Conservation (phyloP, 2,329 filamentous ascomycete genomes). For the Talaromyces rugulosus region DNA sequence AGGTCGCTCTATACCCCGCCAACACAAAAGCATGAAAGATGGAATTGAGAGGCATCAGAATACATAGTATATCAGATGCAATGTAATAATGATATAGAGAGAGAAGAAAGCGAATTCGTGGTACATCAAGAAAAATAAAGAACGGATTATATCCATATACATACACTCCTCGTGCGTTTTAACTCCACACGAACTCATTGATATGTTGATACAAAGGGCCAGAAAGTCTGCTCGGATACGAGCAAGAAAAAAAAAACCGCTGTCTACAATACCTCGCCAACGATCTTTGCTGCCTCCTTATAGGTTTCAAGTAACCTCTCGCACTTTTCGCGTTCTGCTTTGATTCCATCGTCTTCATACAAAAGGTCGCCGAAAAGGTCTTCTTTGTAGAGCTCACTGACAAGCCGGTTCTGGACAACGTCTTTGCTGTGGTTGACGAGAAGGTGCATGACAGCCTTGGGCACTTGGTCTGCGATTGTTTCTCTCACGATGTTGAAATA, state of each 20-base stretch:
- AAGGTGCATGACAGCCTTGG: constrained; percentile 98
- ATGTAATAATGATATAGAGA: neutral
- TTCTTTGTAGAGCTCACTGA: constrained; percentile 94
- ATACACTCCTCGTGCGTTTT: neutral
- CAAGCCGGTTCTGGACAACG: constrained; percentile 92
- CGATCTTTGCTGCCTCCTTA: constrained; percentile 95
- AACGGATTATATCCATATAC: neutral
- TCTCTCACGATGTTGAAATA: constrained; percentile 99
- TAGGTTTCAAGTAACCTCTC: constrained; percentile 94
- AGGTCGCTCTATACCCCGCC: neutral
- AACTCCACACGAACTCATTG: neutral
- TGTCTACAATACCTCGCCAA: constrained; percentile 81
- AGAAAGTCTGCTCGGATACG: neutral
- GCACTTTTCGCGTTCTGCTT: constrained; percentile 97
- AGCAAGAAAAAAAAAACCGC: constrained; percentile 2
- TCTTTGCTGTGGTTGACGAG: constrained; percentile 98
- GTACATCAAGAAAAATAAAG: neutral
- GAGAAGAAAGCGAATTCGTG: neutral
- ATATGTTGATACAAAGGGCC: neutral
- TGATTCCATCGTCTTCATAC: constrained; percentile 96
- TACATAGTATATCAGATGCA: neutral
- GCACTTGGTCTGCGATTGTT: constrained; percentile 96
- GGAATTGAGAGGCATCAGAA: neutral
- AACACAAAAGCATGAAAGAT: neutral
- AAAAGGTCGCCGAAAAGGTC: constrained; percentile 84